Conservation (phyloP, 768 basidiomycete genomes). For the Pseudohyphozyma bogoriensis region DNA sequence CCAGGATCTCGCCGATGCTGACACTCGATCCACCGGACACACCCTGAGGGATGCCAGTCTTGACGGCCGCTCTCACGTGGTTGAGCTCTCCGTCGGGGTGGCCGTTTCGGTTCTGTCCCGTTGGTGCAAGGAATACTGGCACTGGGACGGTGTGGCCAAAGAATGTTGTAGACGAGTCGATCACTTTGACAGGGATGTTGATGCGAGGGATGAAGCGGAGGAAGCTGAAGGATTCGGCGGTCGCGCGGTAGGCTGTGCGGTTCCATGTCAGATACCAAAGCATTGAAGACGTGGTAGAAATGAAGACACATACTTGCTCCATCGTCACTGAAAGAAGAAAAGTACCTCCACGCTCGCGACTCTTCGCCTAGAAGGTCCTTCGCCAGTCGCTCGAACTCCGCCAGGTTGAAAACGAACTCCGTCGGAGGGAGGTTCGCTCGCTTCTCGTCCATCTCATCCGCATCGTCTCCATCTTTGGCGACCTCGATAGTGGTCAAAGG, state of each 20-base stretch:
- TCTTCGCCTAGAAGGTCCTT: constrained; percentile 11
- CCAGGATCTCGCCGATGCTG: constrained; percentile 36
- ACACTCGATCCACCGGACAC: constrained; percentile 42
- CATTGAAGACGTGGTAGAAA: too few species aligned
- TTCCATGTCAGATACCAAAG: not conserved
- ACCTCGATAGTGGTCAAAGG: constrained; percentile 4
- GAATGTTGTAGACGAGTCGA: constrained; percentile 42
- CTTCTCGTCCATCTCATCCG: constrained; percentile 10
- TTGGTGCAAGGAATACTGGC: constrained; percentile 73
- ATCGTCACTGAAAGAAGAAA: constrained; percentile 8
- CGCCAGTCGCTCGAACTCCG: constrained; percentile 21
- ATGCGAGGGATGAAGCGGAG: constrained; percentile 27
- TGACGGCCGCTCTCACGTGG: constrained; percentile 59
- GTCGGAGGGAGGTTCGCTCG: not conserved
- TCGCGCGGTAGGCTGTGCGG: constrained; percentile 7
- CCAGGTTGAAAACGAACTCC: constrained; percentile 11
- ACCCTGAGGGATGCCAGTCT: constrained; percentile 62
- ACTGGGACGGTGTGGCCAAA: constrained; percentile 75
- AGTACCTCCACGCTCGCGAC: constrained; percentile 8
- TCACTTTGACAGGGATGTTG: constrained; percentile 30
- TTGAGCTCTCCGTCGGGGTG: constrained; percentile 79
- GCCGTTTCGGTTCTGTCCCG: constrained; percentile 73
- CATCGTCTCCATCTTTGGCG: not conserved
- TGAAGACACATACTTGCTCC: constrained; percentile 3
- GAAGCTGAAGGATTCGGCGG: not conserved